phyloP scores from a whole-genome alignment of 2,329 filamentous ascomycete genomes.

The Paraphoma chrysanthemicola region DNA sequence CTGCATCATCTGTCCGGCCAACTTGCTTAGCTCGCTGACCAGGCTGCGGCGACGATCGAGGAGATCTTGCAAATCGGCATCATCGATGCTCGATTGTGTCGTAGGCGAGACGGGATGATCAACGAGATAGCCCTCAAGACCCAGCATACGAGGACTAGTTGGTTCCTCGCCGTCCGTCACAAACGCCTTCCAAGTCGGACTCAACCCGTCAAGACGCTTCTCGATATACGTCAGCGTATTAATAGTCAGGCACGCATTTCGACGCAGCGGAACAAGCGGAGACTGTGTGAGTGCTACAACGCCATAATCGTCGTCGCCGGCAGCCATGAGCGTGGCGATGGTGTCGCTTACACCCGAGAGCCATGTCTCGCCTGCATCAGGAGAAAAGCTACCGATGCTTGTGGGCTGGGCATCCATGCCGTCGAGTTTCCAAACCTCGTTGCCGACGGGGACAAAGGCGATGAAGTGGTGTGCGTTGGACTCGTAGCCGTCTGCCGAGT shows the following conservation, averaged over 20 bases:
- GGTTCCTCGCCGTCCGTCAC: constrained; percentile 33
- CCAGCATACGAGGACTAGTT: constrained; percentile 22
- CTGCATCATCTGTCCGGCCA: constrained; percentile 51
- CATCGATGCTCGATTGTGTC: constrained; percentile 22
- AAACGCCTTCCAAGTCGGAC: constrained; percentile 55
- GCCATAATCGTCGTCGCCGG: constrained; percentile 75
- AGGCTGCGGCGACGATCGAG: constrained; percentile 24
- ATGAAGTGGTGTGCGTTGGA: constrained; percentile 86
- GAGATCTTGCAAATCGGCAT: constrained; percentile 25
- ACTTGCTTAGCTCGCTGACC: constrained; percentile 32
- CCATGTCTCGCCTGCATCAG: constrained; percentile 63
- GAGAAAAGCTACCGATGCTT: constrained; percentile 58
- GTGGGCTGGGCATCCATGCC: constrained; percentile 77
- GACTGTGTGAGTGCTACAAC: constrained; percentile 77
- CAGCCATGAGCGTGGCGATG: constrained; percentile 72
- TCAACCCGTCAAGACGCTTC: constrained; percentile 45
- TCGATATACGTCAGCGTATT: constrained; percentile 52
- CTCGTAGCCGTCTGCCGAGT: constrained; percentile 55
- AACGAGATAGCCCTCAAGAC: constrained; percentile 20
- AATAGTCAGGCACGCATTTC: constrained; percentile 54
- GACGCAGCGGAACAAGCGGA: constrained; percentile 60
- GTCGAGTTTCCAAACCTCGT: constrained; percentile 85
- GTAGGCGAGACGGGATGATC: constrained; percentile 15
- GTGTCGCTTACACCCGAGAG: constrained; percentile 67
- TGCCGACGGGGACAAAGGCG: constrained; percentile 80